Evolutionary conservation across 371 early-diverging fungal species (phyloP), one percentile per base, ranked within the genome.

Genomic region (Nosema granulosis): DNA sequence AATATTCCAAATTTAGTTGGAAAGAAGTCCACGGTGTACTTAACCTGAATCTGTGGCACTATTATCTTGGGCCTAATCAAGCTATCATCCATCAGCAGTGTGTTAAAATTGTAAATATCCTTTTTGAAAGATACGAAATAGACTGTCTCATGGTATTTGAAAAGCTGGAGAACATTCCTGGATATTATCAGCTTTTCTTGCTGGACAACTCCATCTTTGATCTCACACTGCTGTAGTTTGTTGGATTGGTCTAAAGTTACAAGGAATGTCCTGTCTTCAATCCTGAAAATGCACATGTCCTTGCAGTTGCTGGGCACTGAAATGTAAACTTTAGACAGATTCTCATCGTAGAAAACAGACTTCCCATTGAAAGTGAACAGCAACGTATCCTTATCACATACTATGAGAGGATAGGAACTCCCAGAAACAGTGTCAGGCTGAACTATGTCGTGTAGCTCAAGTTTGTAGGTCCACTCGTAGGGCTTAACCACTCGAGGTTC

Each of bases 111-210:
- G 26, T 49, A 34, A 29, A 37, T 49, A 22, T 63, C 66, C 22
- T 73, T 73, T 65, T 73, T 73, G 28, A 52, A 63, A 24, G 74
- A 73, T 34, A 73, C 22, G 37, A 54, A 73, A 54, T 63, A 63
- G n/a, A 73, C 26, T 50, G 52, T 37, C 11, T 54, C 56, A 2
- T 62, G 26, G 6, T 65, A 32, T 37, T 65, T 58, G 22, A 63
- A 29, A 20, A 73, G 35, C 26, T 73, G 65, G 3, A 63, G 28
- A 12, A 73, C 74, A 73, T 73, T 73, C 37, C 74, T 73, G 22
- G 74, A 73, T 34, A 73, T 65, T 22, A 52, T 52, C 62, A 24
- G 13, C 16, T 56, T 63, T 28, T 54, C 28, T 34, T 73, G 65
- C 18, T 32, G 20, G 4, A 65, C 35, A 26, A 31, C 35, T 13